phyloP scores from a whole-genome alignment of 192 early-diverging fungal species.

The Gaertneriomyces sp. region DNA sequence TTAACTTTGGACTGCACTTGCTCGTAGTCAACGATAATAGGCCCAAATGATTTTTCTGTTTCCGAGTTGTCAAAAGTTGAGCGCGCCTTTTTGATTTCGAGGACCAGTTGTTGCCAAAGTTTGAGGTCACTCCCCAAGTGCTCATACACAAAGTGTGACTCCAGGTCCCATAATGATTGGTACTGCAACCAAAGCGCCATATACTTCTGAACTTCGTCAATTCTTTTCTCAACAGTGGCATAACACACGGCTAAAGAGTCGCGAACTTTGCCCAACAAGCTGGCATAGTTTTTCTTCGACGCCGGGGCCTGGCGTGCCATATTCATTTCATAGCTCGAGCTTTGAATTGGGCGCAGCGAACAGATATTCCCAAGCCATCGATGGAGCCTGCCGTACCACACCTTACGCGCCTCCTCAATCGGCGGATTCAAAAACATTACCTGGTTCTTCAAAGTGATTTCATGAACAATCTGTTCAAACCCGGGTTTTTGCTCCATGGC shows the following conservation, averaged over 20 bases:
- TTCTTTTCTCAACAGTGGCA: constrained; percentile 73
- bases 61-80: constrained; percentile 96
- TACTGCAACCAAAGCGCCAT: constrained; percentile 95
- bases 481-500: not conserved
- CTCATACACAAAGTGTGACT: constrained; percentile 75
- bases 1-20: constrained; percentile 99
- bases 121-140: constrained; percentile 82
- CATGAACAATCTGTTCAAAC: constrained; percentile 66
- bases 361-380: constrained; percentile 86
- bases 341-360: constrained; percentile 77
- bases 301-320: constrained; percentile 32
- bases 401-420: constrained; percentile 85
- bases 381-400: constrained; percentile 88
- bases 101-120: constrained; percentile 89
- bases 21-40: constrained; percentile 88
- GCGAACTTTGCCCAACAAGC: constrained; percentile 40
- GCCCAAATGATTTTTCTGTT: constrained; percentile 81
- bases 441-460: constrained; percentile 89
- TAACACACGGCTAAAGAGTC: constrained; percentile 75
- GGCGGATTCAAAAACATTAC: constrained; percentile 96
- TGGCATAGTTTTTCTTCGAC: constrained; percentile 16
- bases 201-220: constrained; percentile 74
- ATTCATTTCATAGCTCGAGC: constrained; percentile 85
- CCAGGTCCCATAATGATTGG: constrained; percentile 98
- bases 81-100: constrained; percentile 91